Conservation (phyloP, 2,329 filamentous ascomycete species). For the Fusarium subtropicale region DNA sequence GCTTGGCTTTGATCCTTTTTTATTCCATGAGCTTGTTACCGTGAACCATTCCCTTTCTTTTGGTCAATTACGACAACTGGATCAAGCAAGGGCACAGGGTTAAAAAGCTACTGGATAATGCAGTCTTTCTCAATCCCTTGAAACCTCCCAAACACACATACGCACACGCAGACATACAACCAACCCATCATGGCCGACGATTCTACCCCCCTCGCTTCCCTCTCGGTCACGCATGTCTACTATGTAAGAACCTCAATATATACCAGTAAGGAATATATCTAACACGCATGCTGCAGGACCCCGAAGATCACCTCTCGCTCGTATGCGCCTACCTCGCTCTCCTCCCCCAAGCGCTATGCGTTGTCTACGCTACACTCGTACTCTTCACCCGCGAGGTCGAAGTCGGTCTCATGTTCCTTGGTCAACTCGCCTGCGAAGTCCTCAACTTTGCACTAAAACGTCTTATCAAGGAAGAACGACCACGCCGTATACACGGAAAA, state of each 20-base stretch:
- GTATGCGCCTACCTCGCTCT: slow-evolving; percentile 94
- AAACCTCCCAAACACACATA: not conserved
- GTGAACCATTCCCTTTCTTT: not conserved
- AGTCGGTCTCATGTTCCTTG: slow-evolving; percentile 87
- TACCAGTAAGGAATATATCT: not conserved
- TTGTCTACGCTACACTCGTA: slow-evolving; percentile 89
- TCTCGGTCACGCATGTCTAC: slow-evolving; percentile 95
- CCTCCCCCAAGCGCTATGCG: slow-evolving; percentile 88
- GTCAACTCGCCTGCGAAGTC: slow-evolving; percentile 91
- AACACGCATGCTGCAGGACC: slow-evolving; percentile 72
- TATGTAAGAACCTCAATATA: slow-evolving; percentile 73
- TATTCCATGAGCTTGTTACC: not conserved
- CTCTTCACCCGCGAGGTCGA: slow-evolving; percentile 93
- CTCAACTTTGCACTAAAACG: slow-evolving; percentile 92
- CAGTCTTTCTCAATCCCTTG: slow-evolving; percentile 6
- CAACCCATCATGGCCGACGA: slow-evolving; percentile 45
- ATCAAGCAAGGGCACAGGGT: not conserved
- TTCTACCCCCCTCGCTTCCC: slow-evolving; percentile 78
- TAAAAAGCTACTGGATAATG: slow-evolving; percentile 16
- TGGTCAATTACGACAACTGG: not conserved
- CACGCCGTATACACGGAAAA: slow-evolving; percentile 84
- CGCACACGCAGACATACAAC: not conserved
- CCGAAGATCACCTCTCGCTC: slow-evolving; percentile 84
- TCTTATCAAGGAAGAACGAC: slow-evolving; percentile 90
- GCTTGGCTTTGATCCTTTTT: slow-evolving; percentile 6